These are phyloP conservation scores for Aspergillus olivimuriae DNA, from an alignment of 495 filamentous ascomycete genomes.

Conservation along the genomic window DNA sequence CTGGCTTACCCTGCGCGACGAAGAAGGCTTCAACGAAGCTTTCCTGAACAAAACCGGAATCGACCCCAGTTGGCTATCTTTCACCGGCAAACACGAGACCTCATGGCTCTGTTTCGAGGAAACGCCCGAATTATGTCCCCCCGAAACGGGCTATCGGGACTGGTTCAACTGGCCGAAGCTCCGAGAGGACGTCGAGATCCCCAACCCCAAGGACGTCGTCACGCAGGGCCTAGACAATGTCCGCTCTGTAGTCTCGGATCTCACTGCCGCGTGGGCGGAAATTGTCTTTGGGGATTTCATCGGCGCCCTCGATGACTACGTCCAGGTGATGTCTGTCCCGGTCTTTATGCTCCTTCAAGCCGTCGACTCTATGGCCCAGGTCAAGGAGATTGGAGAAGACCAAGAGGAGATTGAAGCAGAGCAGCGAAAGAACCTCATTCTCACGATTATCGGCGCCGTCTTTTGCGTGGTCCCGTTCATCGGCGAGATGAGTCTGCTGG, in stretches of 20 bases:
- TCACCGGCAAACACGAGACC: not conserved
- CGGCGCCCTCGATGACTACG: not conserved
- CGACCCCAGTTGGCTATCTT: not conserved
- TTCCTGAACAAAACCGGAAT: not conserved
- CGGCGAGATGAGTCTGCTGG: not conserved
- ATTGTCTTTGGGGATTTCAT: not conserved
- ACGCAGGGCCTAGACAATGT: not conserved
- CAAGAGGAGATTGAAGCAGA: slow-evolving; percentile 1
- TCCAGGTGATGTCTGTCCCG: not conserved
- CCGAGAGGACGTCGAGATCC: not conserved
- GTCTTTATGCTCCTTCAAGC: slow-evolving; percentile 2
- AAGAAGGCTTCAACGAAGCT: not conserved
- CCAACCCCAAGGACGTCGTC: slow-evolving; percentile 2
- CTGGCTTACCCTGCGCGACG: not conserved
- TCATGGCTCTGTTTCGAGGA: not conserved
- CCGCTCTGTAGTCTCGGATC: not conserved
- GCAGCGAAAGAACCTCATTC: not conserved
- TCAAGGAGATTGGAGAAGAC: slow-evolving; percentile 2
- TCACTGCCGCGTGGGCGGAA: not conserved
- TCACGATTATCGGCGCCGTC: not conserved
- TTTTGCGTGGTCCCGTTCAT: slow-evolving; percentile 1
- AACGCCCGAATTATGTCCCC: not conserved
- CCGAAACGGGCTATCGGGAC: not conserved
- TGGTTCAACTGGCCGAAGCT: not conserved
- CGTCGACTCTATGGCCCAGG: slow-evolving; percentile 4